These are phyloP conservation scores for Leishmania lainsoni DNA, from an alignment of 208 protist genomes.

Conservation along the genomic window DNA sequence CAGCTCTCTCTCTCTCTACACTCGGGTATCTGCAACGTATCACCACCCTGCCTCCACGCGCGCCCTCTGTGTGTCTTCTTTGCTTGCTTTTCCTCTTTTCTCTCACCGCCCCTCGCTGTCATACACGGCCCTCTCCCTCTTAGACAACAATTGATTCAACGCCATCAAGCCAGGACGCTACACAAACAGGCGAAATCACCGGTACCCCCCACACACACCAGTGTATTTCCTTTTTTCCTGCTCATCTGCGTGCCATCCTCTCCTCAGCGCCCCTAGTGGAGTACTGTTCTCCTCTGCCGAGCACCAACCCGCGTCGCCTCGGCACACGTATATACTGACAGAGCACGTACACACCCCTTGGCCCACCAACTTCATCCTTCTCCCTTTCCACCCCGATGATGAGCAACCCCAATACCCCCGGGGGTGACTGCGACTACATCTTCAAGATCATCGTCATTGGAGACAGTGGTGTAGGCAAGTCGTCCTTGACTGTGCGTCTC, in stretches of 20 bases:
- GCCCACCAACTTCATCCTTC: background rate
- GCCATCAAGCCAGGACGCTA: background rate
- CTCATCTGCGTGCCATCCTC: background rate
- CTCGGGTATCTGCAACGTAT: background rate
- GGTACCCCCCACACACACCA: too few species aligned
- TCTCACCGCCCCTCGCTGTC: too few species aligned
- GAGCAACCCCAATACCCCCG: conserved; percentile 43
- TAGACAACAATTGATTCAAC: background rate
- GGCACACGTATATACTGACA: background rate
- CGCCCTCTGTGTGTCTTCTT: background rate
- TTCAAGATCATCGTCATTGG: conserved; percentile 95
- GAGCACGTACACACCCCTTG: background rate
- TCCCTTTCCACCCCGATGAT: conserved; percentile 2
- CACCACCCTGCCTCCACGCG: background rate
- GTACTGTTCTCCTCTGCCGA: background rate
- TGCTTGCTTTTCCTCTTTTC: background rate
- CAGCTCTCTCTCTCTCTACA: background rate
- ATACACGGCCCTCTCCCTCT: background rate
- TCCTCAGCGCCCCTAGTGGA: background rate
- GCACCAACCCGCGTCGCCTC: background rate
- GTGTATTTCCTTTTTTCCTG: background rate
- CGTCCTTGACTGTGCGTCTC: conserved; percentile 89
- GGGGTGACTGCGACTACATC: conserved; percentile 95
- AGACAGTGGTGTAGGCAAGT: conserved; percentile 93
- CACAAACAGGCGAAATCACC: background rate